Evolutionary conservation across 2,329 filamentous ascomycete genomes (phyloP).

Genomic region (Lasiodiplodia citricola): DNA sequence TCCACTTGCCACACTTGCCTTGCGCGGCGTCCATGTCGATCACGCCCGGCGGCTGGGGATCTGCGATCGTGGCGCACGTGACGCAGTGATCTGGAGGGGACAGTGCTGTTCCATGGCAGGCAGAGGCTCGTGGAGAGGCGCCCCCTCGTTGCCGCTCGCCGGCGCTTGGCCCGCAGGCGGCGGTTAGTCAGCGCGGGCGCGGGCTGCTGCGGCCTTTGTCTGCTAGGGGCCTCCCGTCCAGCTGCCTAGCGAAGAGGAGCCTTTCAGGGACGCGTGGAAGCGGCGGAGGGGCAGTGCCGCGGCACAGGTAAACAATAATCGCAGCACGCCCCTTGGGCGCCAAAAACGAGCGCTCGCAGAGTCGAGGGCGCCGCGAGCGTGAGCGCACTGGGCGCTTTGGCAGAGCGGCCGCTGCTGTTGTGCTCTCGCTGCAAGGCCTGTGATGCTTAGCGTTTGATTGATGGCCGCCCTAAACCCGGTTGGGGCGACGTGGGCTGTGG

Average conservation of each 20-base stretch:
- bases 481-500: slow-evolving; percentile 22
- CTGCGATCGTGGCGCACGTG: slow-evolving; percentile 20
- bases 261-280: slow-evolving; percentile 24
- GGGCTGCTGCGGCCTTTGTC: slow-evolving; percentile 10
- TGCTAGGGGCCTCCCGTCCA: slow-evolving; percentile 7
- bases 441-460: slow-evolving; percentile 23
- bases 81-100: slow-evolving; percentile 3
- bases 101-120: neutral
- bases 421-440: slow-evolving; percentile 15
- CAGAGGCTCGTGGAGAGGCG: neutral
- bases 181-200: slow-evolving; percentile 19
- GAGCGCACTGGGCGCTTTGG: slow-evolving; percentile 10
- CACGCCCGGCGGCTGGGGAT: neutral
- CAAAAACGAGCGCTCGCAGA: slow-evolving; percentile 7
- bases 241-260: slow-evolving; percentile 20
- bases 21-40: slow-evolving; percentile 9
- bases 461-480: slow-evolving; percentile 22
- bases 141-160: slow-evolving; percentile 3
- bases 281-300: slow-evolving; percentile 20
- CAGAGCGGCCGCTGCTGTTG: slow-evolving; percentile 2
- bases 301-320: slow-evolving; percentile 11
- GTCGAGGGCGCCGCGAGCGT: slow-evolving; percentile 16
- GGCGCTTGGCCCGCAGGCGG: slow-evolving; percentile 6
- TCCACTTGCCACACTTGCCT: neutral
- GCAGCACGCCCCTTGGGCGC: slow-evolving; percentile 15